Conservation (phyloP, 108 stramenopile genomes). For the Conticribra weissflogii region DNA sequence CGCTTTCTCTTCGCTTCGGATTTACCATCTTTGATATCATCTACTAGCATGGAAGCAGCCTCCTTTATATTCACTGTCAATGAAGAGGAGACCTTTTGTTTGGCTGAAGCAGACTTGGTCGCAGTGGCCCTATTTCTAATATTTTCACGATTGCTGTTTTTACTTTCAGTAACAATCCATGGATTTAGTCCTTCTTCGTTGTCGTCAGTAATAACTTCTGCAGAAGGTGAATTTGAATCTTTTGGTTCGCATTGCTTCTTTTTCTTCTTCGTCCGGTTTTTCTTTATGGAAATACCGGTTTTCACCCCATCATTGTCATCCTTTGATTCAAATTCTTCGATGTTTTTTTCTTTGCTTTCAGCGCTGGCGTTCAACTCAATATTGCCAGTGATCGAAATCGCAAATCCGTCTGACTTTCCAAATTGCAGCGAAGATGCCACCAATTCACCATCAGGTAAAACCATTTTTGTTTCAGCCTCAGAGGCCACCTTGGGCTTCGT, state of each 20-base stretch:
- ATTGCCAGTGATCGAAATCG: conserved; percentile 35
- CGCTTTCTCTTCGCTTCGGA: conserved; percentile 9
- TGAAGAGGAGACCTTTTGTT: conserved; percentile 19
- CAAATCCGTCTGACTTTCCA: conserved; percentile 72
- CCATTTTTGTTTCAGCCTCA: conserved; percentile 66
- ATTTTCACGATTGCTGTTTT: neutral
- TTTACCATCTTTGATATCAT: conserved; percentile 17
- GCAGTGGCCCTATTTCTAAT: too few relatives aligned
- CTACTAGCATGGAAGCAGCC: conserved; percentile 50
- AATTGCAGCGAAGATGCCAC: conserved; percentile 75
- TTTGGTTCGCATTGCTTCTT: conserved; percentile 1
- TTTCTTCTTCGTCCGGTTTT: conserved; percentile 41
- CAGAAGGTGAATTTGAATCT: neutral
- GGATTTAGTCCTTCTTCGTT: conserved; percentile 39
- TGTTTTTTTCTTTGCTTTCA: conserved; percentile 29
- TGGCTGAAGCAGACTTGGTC: neutral
- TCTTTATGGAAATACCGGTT: conserved; percentile 27
- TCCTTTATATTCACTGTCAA: conserved; percentile 35
- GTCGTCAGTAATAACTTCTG: neutral
- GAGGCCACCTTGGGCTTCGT: conserved; percentile 59
- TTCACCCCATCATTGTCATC: conserved; percentile 7
- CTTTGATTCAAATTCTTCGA: conserved; percentile 2
- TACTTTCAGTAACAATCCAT: conserved; percentile 25
- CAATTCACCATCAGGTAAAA: conserved; percentile 76
- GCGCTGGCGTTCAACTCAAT: conserved; percentile 6